Evolutionary conservation across 805 yeast genomes (phyloP).

Genomic region (Teunomyces cretensis): DNA sequence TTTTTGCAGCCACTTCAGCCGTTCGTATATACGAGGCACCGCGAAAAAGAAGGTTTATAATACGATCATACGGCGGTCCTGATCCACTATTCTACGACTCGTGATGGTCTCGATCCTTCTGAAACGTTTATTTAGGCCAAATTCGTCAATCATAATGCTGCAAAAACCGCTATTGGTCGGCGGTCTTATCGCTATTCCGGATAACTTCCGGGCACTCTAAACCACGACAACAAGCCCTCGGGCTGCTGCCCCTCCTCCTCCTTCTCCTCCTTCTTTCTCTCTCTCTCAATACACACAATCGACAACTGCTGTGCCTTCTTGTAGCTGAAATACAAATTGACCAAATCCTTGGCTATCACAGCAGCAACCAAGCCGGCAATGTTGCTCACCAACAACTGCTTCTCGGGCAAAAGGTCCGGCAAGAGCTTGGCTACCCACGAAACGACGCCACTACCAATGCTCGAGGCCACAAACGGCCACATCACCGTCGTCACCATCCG

Average conservation of each 20-base stretch:
- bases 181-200: no score
- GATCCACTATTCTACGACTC: no score
- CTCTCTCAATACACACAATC: not conserved
- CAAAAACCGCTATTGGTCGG: no score
- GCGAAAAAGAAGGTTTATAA: no score
- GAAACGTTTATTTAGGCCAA: no score
- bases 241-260: no score
- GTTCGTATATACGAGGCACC: no score
- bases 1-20: no score
- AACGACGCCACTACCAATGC: conserved; percentile 23
- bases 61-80: no score
- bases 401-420: conserved; percentile 12
- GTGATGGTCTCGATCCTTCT: no score
- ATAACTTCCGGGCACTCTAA: not conserved
- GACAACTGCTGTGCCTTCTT: conserved; percentile 27
- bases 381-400: conserved; percentile 29
- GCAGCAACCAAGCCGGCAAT: conserved; percentile 31
- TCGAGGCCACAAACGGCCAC: conserved; percentile 41
- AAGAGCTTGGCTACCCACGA: conserved; percentile 14
- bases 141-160: no score
- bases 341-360: conserved; percentile 34
- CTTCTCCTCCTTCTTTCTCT: not conserved
- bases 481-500: conserved; percentile 31
- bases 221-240: not conserved
- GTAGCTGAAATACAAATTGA: conserved; percentile 28